phyloP scores from a whole-genome alignment of 2,329 filamentous ascomycete species.

The Thielaviopsis ethacetica region DNA sequence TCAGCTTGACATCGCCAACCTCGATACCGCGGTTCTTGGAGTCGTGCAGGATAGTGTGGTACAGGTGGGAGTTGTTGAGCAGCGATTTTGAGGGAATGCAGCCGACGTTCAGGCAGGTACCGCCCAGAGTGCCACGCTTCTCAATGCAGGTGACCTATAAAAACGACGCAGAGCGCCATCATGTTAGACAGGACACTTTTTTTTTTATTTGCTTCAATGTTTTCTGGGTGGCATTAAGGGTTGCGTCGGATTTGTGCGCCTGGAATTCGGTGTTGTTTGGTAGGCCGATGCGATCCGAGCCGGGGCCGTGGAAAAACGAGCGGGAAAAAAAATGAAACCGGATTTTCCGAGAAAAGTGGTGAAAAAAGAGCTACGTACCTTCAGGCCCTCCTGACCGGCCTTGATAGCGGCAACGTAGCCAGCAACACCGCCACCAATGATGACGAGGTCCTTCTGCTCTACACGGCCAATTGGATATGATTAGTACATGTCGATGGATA shows the following conservation, averaged over 20 bases:
- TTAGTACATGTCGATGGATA: slow-evolving; percentile 21
- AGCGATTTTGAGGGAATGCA: slow-evolving; percentile 99
- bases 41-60: slow-evolving; percentile 94
- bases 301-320: slow-evolving; percentile 5
- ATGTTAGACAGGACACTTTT: neutral
- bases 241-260: neutral
- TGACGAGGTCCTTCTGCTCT: slow-evolving; percentile 93
- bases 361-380: slow-evolving; percentile 43
- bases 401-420: slow-evolving; percentile 99
- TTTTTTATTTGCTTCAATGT: neutral
- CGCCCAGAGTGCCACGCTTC: slow-evolving; percentile 87
- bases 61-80: slow-evolving; percentile 97
- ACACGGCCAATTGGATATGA: neutral
- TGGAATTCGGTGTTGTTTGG: neutral
- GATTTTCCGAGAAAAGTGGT: neutral
- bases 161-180: neutral
- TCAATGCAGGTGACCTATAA: slow-evolving; percentile 85
- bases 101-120: slow-evolving; percentile 96
- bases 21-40: slow-evolving; percentile 95
- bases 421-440: slow-evolving; percentile 95
- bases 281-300: neutral
- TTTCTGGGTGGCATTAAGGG: neutral
- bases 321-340: neutral
- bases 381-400: slow-evolving; percentile 90
- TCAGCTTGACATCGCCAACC: slow-evolving; percentile 91